These are phyloP conservation scores for Xylaria bambusicola DNA, from an alignment of 495 filamentous ascomycete species.

Conservation along the genomic window DNA sequence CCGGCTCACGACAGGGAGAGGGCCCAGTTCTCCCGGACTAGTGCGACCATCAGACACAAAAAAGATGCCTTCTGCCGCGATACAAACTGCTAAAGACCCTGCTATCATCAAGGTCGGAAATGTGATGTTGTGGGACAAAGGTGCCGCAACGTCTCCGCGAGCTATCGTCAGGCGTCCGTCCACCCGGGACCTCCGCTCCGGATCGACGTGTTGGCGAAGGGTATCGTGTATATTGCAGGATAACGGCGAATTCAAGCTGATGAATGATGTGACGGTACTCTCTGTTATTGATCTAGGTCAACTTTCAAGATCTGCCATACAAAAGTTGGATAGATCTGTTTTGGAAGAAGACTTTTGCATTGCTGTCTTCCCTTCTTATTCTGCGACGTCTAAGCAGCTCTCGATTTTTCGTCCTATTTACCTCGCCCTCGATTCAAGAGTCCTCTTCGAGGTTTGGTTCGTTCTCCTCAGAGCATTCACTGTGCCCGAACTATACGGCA, in stretches of 20 bases:
- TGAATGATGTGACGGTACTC: constrained; percentile 74
- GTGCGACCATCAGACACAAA: constrained; percentile 59
- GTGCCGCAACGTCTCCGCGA: constrained; percentile 53
- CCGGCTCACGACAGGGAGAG: constrained; percentile 31
- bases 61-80: constrained; percentile 61
- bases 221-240: constrained; percentile 94
- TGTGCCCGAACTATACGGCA: constrained; percentile 86
- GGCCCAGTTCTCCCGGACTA: constrained; percentile 24
- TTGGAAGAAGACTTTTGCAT: constrained; percentile 93
- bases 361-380: constrained; percentile 83
- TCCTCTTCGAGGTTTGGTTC: constrained; percentile 96
- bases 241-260: constrained; percentile 91
- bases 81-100: constrained; percentile 61
- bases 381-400: constrained; percentile 62
- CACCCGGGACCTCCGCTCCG: constrained; percentile 45
- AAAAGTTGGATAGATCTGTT: constrained; percentile 87
- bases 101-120: constrained; percentile 97
- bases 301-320: constrained; percentile 83
- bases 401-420: constrained; percentile 75
- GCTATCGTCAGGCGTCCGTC: constrained; percentile 54
- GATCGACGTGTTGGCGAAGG: constrained; percentile 66
- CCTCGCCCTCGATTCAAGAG: constrained; percentile 80
- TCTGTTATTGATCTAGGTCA: constrained; percentile 87
- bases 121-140: constrained; percentile 86
- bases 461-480: constrained; percentile 90